These are phyloP conservation scores for Aureobasidium sp. DNA, from an alignment of 2,329 filamentous ascomycete genomes.

Conservation along the genomic window DNA sequence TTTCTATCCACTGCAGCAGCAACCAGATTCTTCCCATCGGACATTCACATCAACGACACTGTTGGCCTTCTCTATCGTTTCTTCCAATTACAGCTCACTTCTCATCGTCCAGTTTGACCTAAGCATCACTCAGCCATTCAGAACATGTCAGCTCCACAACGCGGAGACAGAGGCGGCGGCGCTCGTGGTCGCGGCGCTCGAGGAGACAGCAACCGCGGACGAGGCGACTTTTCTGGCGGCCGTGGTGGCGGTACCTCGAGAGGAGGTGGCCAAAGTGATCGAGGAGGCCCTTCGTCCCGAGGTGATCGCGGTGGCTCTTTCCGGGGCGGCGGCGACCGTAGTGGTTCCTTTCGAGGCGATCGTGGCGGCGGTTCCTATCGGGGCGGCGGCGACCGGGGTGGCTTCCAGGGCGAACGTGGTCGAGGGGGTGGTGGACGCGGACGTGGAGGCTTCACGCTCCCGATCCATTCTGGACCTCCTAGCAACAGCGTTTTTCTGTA, in stretches of 20 bases:
- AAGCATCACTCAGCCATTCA: background rate
- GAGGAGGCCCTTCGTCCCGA: slow-evolving; percentile 16
- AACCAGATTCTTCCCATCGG: background rate
- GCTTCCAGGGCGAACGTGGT: slow-evolving; percentile 21
- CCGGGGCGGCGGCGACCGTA: slow-evolving; percentile 19
- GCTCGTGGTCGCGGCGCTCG: slow-evolving; percentile 11
- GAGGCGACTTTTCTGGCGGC: slow-evolving; percentile 13
- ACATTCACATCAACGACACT: background rate
- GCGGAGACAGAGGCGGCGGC: background rate
- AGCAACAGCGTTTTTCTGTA: slow-evolving; percentile 20
- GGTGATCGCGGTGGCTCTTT: slow-evolving; percentile 12
- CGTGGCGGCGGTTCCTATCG: slow-evolving; percentile 18
- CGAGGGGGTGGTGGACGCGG: slow-evolving; percentile 20
- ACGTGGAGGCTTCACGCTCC: slow-evolving; percentile 1
- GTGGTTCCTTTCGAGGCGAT: slow-evolving; percentile 16
- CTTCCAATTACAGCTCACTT: background rate
- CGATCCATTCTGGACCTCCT: background rate
- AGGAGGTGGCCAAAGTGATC: slow-evolving; percentile 12
- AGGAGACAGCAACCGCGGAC: slow-evolving; percentile 4
- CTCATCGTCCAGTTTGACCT: background rate
- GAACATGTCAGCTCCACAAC: background rate
- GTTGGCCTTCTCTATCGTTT: background rate
- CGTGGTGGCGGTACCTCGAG: slow-evolving; percentile 9
- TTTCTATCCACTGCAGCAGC: background rate
- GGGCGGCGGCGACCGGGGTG: slow-evolving; percentile 18